Base-by-base conservation (phyloP, 108 stramenopile genomes). In the Skeletonema potamos region DNA sequence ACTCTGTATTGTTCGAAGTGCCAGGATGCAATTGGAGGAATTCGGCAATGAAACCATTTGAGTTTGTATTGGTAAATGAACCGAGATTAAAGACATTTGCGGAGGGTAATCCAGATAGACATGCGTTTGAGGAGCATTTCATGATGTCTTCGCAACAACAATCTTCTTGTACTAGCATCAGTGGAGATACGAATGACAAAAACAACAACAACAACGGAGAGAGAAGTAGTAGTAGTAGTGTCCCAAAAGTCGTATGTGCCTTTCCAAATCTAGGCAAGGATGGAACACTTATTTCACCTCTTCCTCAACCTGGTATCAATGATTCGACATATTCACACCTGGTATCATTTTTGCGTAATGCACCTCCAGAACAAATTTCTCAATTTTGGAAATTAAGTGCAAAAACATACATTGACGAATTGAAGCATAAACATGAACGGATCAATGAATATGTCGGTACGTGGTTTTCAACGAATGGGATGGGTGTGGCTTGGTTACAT, bases 401-500 rank as follows among this genome's bases (percentile, higher is more conserved):
- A 18, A 37, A 70, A 11, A 54, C 68, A 24, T 63, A 78, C 48
- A 46, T 73, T 13, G 28, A 63, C 15, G 67, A 37, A 34, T 36
- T 75, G 28, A 73, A 81, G 44, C 33, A 75, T 59, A 71, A 84
- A 41, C 62, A 62, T 26, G 59, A 79, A 27, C 59, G 66, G 15
- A 44, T 9, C 11, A 58, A 18, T 13, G 36, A 63, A 17, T 5
- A 20, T 18, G 27, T 26, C 13, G 75, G 74, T 59, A 71, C 84
- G n/a, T 95, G 90, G 92, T 78, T 93, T 33, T 87, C 87, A 24
- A 93, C 94, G 9, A 73, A 82, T 33, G 94, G 94, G 18, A 71
- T 75, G 63, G 94, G 94, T 22, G 89, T 95, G 1, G 79, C 90
- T 9, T 95, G 90, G 90, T 76, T 95, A 27, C 94, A 95, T 58